Conservation (phyloP, 495 filamentous ascomycete genomes). For the Mytilinidion resinicola region DNA sequence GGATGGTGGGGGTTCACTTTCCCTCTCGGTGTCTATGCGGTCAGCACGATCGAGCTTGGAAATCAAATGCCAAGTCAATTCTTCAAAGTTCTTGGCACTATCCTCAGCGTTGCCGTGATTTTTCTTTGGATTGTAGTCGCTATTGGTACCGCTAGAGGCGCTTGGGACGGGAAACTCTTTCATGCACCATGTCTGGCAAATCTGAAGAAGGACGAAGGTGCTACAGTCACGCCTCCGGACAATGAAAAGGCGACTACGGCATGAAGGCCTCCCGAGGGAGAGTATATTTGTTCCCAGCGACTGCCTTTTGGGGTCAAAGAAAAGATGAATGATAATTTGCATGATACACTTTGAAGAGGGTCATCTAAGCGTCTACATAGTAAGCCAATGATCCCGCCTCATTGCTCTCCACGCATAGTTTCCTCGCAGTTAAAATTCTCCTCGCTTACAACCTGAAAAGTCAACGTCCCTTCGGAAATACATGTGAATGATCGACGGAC, state of each 20-base stretch:
- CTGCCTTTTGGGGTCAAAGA: no score
- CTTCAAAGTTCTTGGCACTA: constrained; percentile 35
- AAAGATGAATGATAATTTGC: no score
- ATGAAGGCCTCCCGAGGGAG: not conserved
- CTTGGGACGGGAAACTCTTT: constrained; percentile 32
- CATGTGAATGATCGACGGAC: no score
- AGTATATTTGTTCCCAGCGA: no score
- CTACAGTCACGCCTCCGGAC: not conserved
- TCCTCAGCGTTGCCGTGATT: constrained; percentile 33
- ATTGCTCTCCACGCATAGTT: no score
- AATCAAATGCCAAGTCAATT: constrained; percentile 33
- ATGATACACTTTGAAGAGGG: no score
- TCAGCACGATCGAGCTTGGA: constrained; percentile 34
- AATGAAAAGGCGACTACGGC: constrained; percentile 1
- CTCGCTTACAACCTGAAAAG: no score
- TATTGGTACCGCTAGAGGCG: constrained; percentile 27
- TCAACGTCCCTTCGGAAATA: no score
- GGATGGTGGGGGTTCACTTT: constrained; percentile 40
- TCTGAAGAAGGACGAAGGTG: constrained; percentile 23
- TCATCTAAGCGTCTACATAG: no score
- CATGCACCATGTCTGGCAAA: constrained; percentile 35
- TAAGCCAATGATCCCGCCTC: no score
- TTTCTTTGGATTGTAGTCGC: constrained; percentile 37
- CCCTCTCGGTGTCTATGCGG: constrained; percentile 34
- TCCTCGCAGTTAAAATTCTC: no score